Percentiles rank a stretch among this genome's conserved stretches.
Conservation (phyloP, 169 alveolate species). For the Eimeria necatrix region DNA sequence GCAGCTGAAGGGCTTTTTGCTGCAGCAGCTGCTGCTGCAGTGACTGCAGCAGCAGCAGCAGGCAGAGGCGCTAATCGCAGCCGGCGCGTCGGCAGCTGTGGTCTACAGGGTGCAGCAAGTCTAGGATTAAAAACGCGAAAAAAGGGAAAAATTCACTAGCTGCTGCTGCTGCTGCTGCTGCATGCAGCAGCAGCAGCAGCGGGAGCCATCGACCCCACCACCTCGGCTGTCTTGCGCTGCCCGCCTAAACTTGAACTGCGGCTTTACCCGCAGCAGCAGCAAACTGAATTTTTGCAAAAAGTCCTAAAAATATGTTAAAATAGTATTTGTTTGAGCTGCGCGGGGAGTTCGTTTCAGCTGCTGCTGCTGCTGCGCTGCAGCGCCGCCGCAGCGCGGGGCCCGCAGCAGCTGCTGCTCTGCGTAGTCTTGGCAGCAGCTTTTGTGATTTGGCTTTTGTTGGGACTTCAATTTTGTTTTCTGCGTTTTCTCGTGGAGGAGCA, state of each 20-base stretch:
- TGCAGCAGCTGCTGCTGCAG: not conserved
- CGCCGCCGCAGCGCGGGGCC: too few relatives aligned
- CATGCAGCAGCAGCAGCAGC: slow-evolving; percentile 26
- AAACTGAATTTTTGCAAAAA: too few relatives aligned
- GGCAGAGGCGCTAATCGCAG: not conserved
- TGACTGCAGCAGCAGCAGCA: not conserved
- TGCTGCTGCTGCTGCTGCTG: not conserved
- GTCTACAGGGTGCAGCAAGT: not conserved
- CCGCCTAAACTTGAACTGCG: too few relatives aligned
- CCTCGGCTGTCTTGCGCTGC: not conserved
- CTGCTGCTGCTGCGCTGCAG: too few relatives aligned
- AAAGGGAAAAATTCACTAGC: not conserved
- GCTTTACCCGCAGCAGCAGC: too few relatives aligned
- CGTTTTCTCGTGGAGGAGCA: not conserved
- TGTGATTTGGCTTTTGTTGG: not conserved
- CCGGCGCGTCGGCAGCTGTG: not conserved
- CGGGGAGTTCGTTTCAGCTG: too few relatives aligned
- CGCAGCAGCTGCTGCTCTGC: too few relatives aligned
- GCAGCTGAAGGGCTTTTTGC: not conserved
- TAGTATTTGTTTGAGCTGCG: too few relatives aligned
- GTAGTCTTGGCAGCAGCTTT: too few relatives aligned
- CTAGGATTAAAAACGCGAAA: not conserved
- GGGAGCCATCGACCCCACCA: slow-evolving; percentile 36
- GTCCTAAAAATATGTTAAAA: too few relatives aligned
- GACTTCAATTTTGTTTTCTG: not conserved